Percentiles rank a stretch among this genome's conserved stretches.
These are phyloP conservation scores for Cymbidium sinense DNA, from an alignment of 106 monocot species.

Conservation along the genomic window DNA sequence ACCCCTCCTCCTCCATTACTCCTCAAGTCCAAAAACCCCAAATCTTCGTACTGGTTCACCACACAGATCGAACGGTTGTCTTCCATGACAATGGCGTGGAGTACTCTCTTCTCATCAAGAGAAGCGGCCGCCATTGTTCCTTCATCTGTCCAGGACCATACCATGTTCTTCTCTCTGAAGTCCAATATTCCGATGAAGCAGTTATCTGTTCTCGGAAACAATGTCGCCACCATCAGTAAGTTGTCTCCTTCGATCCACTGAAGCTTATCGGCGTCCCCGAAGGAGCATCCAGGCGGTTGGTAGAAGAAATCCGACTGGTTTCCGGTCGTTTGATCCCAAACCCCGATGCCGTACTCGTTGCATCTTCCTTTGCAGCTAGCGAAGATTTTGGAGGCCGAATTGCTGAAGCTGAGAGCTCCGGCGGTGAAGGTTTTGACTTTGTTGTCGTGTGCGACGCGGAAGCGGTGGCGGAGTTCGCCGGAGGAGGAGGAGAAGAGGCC, in stretches of 20 bases:
- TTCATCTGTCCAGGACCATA: slow-evolving; percentile 74
- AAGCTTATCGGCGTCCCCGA: slow-evolving; percentile 82
- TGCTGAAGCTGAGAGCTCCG: slow-evolving; percentile 61
- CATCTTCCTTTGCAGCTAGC: slow-evolving; percentile 84
- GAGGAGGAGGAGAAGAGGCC: slow-evolving; percentile 48
- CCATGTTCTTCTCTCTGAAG: slow-evolving; percentile 51
- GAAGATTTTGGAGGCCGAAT: slow-evolving; percentile 34
- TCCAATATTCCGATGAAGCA: slow-evolving; percentile 78
- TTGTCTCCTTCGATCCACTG: slow-evolving; percentile 53
- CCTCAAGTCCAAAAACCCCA: slow-evolving; percentile 81
- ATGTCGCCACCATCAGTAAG: slow-evolving; percentile 64
- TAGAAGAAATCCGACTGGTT: slow-evolving; percentile 71
- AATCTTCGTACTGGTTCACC: slow-evolving; percentile 83
- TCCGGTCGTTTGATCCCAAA: slow-evolving; percentile 64
- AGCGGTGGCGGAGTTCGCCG: slow-evolving; percentile 56
- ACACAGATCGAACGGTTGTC: slow-evolving; percentile 64
- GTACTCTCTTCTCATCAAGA: slow-evolving; percentile 68
- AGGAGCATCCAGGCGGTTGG: slow-evolving; percentile 45
- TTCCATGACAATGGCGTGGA: slow-evolving; percentile 78
- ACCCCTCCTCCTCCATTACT: slow-evolving; percentile 35
- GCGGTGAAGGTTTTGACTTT: slow-evolving; percentile 70
- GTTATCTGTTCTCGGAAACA: slow-evolving; percentile 75
- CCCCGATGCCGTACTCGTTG: slow-evolving; percentile 84
- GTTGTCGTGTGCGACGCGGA: slow-evolving; percentile 50
- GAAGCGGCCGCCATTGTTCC: slow-evolving; percentile 6